phyloP scores from a whole-genome alignment of 23 red algal genomes.

The Agarophyton chilense region DNA sequence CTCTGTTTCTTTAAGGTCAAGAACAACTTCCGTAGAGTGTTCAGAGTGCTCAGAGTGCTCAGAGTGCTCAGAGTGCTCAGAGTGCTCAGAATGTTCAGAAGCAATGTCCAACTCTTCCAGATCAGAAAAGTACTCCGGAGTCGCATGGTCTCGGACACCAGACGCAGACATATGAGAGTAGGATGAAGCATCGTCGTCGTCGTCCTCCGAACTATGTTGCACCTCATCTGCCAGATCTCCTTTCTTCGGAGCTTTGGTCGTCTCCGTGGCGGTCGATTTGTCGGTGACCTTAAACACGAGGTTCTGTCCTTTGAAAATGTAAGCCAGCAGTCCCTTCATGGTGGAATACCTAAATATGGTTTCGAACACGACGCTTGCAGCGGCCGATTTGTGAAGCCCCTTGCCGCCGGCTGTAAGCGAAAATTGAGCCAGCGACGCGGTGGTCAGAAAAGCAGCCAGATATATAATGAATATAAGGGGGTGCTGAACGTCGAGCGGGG shows the following conservation, averaged over 20 bases:
- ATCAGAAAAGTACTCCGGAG: not conserved
- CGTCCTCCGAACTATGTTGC: no score
- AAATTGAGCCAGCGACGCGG: slow-evolving; percentile 7
- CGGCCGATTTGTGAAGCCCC: slow-evolving; percentile 20
- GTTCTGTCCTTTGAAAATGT: slow-evolving; percentile 27
- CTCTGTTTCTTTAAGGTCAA: not conserved
- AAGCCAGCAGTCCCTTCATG: slow-evolving; percentile 35
- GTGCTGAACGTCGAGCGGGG: slow-evolving; percentile 43
- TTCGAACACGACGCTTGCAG: slow-evolving; percentile 39
- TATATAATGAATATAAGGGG: slow-evolving; percentile 18
- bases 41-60: not conserved
- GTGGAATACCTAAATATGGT: slow-evolving; percentile 43
- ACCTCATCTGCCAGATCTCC: no score
- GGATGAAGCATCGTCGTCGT: no score
- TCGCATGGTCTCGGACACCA: no score
- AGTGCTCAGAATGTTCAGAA: not conserved
- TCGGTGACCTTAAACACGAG: slow-evolving; percentile 48
- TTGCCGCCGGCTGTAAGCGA: not conserved
- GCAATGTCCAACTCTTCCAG: not conserved
- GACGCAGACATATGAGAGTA: no score
- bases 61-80: not conserved
- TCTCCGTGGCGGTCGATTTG: not conserved
- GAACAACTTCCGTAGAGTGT: not conserved
- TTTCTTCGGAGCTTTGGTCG: not conserved
- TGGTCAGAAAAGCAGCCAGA: not conserved